phyloP scores from a whole-genome alignment of 345 rosid species.

The Reutealis trisperma region DNA sequence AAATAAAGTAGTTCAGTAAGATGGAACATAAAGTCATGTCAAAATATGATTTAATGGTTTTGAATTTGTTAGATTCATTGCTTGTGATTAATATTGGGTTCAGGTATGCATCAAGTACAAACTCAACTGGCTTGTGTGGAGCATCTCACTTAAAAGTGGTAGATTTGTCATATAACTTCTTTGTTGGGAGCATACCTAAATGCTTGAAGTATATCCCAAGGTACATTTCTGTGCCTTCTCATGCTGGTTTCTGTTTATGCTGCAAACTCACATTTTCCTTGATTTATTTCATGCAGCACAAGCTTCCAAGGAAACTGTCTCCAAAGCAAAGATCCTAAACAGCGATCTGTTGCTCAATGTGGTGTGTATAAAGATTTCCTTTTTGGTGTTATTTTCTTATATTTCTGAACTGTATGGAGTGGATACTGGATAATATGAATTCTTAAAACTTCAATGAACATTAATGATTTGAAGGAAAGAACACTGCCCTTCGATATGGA shows the following conservation, averaged over 20 bases:
- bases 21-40: background rate
- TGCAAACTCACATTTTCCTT: constrained; percentile 12
- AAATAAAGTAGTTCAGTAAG: background rate
- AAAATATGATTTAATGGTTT: background rate
- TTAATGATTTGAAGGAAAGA: background rate
- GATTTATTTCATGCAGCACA: constrained; percentile 41
- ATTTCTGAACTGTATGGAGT: background rate
- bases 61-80: background rate
- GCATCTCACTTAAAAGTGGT: constrained; percentile 67
- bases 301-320: constrained; percentile 97
- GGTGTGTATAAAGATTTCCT: constrained; percentile 45
- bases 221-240: constrained; percentile 37
- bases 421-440: background rate
- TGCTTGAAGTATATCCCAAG: constrained; percentile 80
- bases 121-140: constrained; percentile 68
- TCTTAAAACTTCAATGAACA: background rate
- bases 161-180: constrained; percentile 87
- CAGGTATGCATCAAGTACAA: constrained; percentile 69
- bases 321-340: constrained; percentile 57
- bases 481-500: background rate
- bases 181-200: constrained; percentile 80
- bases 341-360: constrained; percentile 66
- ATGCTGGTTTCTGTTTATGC: background rate
- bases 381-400: background rate
- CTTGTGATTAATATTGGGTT: constrained; percentile 2